Percentiles rank a stretch among this genome's conserved stretches.
Conservation (phyloP, 2,329 filamentous ascomycete species). For the Dryadomyces quercivorus region DNA sequence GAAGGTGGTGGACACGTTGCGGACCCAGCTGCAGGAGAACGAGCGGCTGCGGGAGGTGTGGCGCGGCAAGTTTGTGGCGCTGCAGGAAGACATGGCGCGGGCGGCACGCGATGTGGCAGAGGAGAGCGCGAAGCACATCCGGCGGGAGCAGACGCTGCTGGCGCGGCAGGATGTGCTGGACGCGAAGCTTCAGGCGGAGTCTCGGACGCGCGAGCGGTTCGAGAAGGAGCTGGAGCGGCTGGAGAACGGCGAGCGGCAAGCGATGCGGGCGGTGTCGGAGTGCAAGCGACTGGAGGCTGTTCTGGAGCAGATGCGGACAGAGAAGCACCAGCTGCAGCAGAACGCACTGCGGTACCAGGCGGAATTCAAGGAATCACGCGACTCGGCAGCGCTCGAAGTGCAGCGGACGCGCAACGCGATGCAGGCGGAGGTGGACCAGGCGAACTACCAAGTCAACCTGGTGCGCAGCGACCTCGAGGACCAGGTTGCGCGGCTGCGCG, state of each 20-base stretch:
- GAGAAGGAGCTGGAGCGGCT: constrained; percentile 55
- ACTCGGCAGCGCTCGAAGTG: constrained; percentile 67
- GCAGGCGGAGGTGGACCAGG: constrained; percentile 70
- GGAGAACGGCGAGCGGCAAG: constrained; percentile 51
- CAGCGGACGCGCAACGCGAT: constrained; percentile 67
- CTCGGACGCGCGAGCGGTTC: constrained; percentile 54
- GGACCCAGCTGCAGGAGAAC: constrained; percentile 73
- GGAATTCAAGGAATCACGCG: constrained; percentile 73
- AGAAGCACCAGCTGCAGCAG: constrained; percentile 63
- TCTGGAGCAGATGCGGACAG: constrained; percentile 44
- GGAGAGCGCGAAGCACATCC: constrained; percentile 68
- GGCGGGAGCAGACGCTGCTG: constrained; percentile 66
- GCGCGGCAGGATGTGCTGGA: constrained; percentile 73
- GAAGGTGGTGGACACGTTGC: constrained; percentile 59
- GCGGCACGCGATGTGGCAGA: constrained; percentile 69
- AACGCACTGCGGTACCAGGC: constrained; percentile 59
- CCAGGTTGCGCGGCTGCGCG: constrained; percentile 58
- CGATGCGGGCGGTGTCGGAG: constrained; percentile 51
- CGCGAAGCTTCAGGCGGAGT: constrained; percentile 62
- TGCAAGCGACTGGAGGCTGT: constrained; percentile 46
- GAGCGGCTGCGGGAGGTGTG: constrained; percentile 73
- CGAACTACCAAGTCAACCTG: constrained; percentile 75
- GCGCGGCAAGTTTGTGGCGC: constrained; percentile 68
- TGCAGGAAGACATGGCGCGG: constrained; percentile 77
- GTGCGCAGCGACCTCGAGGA: constrained; percentile 73